phyloP scores from a whole-genome alignment of 768 basidiomycete species.

The Boletus eberwhitei region DNA sequence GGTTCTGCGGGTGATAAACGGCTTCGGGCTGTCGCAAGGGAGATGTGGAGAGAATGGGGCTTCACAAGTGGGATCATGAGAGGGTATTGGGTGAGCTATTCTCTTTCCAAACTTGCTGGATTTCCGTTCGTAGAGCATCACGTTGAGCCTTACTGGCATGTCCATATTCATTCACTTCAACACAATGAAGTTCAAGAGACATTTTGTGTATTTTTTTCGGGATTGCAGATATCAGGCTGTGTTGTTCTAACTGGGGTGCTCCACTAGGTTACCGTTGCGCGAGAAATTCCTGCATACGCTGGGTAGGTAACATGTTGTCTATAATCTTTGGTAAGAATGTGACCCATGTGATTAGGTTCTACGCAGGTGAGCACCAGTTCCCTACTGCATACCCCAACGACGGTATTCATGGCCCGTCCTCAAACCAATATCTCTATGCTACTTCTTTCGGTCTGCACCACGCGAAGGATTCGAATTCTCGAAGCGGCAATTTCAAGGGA shows the following conservation, averaged over 20 bases:
- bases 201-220: neutral
- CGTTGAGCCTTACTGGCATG: neutral
- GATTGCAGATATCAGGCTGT: neutral
- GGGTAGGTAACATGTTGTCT: constrained; percentile 38
- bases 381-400: neutral
- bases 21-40: constrained; percentile 63
- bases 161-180: neutral
- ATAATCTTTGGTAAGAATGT: neutral
- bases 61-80: constrained; percentile 89
- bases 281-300: constrained; percentile 96
- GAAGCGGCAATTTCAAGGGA: constrained; percentile 68
- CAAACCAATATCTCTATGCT: neutral
- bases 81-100: constrained; percentile 82
- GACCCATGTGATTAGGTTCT: constrained; percentile 47
- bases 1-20: constrained; percentile 77
- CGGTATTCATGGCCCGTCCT: neutral
- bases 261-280: constrained; percentile 74
- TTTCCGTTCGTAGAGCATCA: neutral
- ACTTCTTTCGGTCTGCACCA: neutral
- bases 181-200: neutral
- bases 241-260: neutral
- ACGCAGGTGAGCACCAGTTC: constrained; percentile 43
- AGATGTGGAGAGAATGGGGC: constrained; percentile 88
- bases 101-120: constrained; percentile 4
- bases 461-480: constrained; percentile 78